Percentiles rank a stretch among this genome's conserved stretches.
Evolutionary conservation across 2,329 filamentous ascomycete species (phyloP).

Genomic region (Pseudogymnoascus sp.): DNA sequence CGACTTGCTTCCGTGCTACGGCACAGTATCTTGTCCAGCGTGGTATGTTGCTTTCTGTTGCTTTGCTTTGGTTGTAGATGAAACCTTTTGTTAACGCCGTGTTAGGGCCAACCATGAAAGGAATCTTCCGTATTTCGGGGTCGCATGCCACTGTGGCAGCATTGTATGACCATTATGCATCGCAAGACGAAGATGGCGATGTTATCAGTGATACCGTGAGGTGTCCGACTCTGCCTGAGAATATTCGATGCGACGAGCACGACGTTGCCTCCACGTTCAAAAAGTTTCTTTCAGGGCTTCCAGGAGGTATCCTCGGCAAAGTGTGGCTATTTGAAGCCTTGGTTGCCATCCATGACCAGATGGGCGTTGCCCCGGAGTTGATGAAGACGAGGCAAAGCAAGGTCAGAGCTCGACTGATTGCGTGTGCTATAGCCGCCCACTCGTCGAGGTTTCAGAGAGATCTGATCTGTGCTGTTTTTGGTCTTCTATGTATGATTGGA

Average conservation of each 20-base stretch:
- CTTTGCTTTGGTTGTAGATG: background rate
- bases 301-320: slow-evolving; percentile 59
- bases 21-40: slow-evolving; percentile 57
- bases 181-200: slow-evolving; percentile 39
- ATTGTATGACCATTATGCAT: slow-evolving; percentile 58
- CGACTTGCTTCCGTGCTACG: slow-evolving; percentile 59
- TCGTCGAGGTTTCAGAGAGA: slow-evolving; percentile 53
- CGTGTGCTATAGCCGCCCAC: slow-evolving; percentile 53
- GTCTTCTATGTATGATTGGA: slow-evolving; percentile 54
- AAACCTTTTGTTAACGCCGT: slow-evolving; percentile 14
- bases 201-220: slow-evolving; percentile 49
- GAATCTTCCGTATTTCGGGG: slow-evolving; percentile 57
- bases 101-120: slow-evolving; percentile 37
- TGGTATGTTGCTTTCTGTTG: slow-evolving; percentile 34
- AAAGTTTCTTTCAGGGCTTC: slow-evolving; percentile 52
- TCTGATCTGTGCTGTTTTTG: slow-evolving; percentile 60
- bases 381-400: slow-evolving; percentile 47
- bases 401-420: slow-evolving; percentile 56
- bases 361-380: slow-evolving; percentile 44
- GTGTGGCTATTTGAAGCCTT: slow-evolving; percentile 54
- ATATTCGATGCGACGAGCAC: slow-evolving; percentile 52
- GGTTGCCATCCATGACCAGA: slow-evolving; percentile 51
- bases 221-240: slow-evolving; percentile 50
- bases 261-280: slow-evolving; percentile 64
- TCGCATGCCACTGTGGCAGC: slow-evolving; percentile 45